Evolutionary conservation across 495 filamentous ascomycete genomes (phyloP).

Genomic region (Penicillium goetzii): DNA sequence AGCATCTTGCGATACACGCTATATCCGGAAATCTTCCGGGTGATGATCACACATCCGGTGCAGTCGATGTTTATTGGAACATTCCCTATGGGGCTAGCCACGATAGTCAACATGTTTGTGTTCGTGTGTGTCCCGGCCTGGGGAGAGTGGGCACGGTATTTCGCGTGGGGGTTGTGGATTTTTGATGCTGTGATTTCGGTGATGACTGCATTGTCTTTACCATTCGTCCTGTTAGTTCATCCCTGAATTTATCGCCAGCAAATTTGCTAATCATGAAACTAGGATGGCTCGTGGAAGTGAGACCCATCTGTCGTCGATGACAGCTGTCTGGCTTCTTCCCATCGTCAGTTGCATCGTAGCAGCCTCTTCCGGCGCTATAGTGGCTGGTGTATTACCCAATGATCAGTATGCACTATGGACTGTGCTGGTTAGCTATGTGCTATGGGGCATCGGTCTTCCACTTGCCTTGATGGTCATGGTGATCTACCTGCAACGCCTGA

Average conservation of each 20-base stretch:
- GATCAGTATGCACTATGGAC: slow-evolving; percentile 59
- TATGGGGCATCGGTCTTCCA: slow-evolving; percentile 62
- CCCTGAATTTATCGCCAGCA: background rate
- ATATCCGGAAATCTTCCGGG: slow-evolving; percentile 59
- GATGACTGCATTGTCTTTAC: slow-evolving; percentile 52
- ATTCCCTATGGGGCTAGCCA: slow-evolving; percentile 66
- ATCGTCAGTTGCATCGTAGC: slow-evolving; percentile 64
- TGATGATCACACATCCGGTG: slow-evolving; percentile 60
- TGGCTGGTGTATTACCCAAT: slow-evolving; percentile 57
- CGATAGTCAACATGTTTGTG: slow-evolving; percentile 61
- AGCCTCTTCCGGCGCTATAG: slow-evolving; percentile 57
- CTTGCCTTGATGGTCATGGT: slow-evolving; percentile 58
- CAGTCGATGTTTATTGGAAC: slow-evolving; percentile 66
- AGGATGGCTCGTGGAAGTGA: slow-evolving; percentile 40
- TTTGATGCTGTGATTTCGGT: slow-evolving; percentile 58
- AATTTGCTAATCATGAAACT: background rate
- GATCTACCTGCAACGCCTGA: slow-evolving; percentile 65
- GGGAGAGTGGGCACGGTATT: slow-evolving; percentile 43
- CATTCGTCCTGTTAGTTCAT: slow-evolving; percentile 57
- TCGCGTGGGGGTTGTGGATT: slow-evolving; percentile 63
- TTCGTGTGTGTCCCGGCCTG: slow-evolving; percentile 58
- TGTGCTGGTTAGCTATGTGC: slow-evolving; percentile 56
- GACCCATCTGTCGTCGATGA: slow-evolving; percentile 53
- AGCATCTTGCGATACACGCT: slow-evolving; percentile 58
- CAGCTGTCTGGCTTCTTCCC: slow-evolving; percentile 63